Base-by-base conservation (phyloP, 208 protist genomes). In the Leishmania tropica region DNA sequence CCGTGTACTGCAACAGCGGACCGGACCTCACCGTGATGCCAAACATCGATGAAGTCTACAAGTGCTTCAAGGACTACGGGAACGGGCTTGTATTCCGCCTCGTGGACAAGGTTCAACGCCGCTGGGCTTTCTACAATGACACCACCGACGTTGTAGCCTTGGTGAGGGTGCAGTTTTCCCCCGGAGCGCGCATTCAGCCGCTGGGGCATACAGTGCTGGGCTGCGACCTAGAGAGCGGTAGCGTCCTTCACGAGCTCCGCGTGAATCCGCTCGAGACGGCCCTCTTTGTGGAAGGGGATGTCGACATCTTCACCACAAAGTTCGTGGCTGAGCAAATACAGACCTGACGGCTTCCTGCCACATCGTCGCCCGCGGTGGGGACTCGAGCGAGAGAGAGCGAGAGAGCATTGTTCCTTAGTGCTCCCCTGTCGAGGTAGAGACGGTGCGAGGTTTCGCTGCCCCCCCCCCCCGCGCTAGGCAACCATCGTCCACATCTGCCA, bases 61-160 rank as follows among this genome's bases (percentile, higher is more conserved):
- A 84, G 83, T 95, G 93, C 78, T 96, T 96, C 84, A 95, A 94
- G 84, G 87, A 93, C 6, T 83, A 94, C 80, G 90, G 87, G 58
- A 95, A 95, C 81, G 93, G 93, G 1, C 87, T 96, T 37, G 83
- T 96, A 7, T 96, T 95, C 79, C 92, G 93, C 60, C 76, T 96
- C n/a, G 92, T 95, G 48, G 83, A 92, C 80, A 74, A 75, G 68
- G 17, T 1, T 11, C 47, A 83, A 40, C 68, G 81, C 45, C 80
- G 74, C 51, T 96, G 93, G 93, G 89, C 83, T 40, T 97, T 94
- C 77, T 97, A 95, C 85, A 97, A 97, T 81, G 93, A 95, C 75
- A 97, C 93, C 11, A 68, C 58, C 1, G 85, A 93, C 48, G 76
- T 89, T 37, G 77, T 89, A n/a, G 90, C 92, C 65, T 67, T 85